These are phyloP conservation scores for Ormosia emarginata DNA, from an alignment of 306 rosid species.

Conservation along the genomic window DNA sequence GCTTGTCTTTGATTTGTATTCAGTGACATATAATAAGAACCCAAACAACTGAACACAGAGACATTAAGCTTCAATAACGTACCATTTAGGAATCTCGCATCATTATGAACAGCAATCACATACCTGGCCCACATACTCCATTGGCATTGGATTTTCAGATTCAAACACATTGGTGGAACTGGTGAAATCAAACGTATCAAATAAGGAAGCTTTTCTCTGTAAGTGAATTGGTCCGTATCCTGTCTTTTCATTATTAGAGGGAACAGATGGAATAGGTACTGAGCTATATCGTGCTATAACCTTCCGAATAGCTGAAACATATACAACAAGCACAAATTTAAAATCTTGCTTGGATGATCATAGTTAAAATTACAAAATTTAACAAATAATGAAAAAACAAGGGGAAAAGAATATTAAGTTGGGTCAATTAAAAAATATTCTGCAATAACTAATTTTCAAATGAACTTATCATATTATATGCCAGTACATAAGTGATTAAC, in stretches of 20 bases:
- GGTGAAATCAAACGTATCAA: slow-evolving; percentile 51
- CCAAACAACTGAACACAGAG: slow-evolving; percentile 72
- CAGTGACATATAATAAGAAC: slow-evolving; percentile 58
- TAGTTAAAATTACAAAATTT: not conserved
- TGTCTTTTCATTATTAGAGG: slow-evolving; percentile 55
- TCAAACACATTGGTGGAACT: slow-evolving; percentile 39
- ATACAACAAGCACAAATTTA: slow-evolving; percentile 19
- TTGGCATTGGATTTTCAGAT: slow-evolving; percentile 71
- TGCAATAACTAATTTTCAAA: not conserved
- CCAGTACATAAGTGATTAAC: not conserved
- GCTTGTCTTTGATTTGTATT: slow-evolving; percentile 51
- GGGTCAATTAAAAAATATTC: not conserved
- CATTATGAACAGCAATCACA: slow-evolving; percentile 15
- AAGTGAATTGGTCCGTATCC: slow-evolving; percentile 69
- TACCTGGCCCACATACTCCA: slow-evolving; percentile 90
- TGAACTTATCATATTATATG: not conserved
- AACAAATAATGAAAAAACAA: not conserved
- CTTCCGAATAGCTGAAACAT: slow-evolving; percentile 67
- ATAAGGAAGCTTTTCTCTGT: slow-evolving; percentile 42
- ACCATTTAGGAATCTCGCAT: slow-evolving; percentile 18
- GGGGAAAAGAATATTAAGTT: not conserved
- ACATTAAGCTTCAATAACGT: slow-evolving; percentile 22
- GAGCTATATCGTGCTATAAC: slow-evolving; percentile 60
- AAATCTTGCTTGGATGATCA: slow-evolving; percentile 17
- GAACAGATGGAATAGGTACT: slow-evolving; percentile 60